Conservation (phyloP, 1,139 yeast species). For the Taphrina wiesneri region DNA sequence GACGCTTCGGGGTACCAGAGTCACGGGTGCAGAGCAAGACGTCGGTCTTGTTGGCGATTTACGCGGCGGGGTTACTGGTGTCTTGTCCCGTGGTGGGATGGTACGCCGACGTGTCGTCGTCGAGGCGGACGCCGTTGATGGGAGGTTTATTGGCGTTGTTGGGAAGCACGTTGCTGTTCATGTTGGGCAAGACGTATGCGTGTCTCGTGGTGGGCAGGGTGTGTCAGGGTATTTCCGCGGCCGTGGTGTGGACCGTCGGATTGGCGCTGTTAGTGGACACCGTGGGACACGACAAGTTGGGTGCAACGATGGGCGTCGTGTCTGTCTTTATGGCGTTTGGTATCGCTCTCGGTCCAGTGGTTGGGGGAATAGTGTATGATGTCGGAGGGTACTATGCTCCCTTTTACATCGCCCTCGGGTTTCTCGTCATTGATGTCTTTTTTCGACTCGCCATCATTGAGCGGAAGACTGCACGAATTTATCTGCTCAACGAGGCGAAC, state of each 20-base stretch:
- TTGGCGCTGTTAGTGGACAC: slow-evolving; percentile 47
- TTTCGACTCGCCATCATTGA: slow-evolving; percentile 46
- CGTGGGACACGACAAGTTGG: slow-evolving; percentile 41
- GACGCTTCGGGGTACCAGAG: slow-evolving; percentile 43
- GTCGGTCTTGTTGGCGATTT: slow-evolving; percentile 45
- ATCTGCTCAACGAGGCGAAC: neutral
- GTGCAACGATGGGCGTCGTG: slow-evolving; percentile 41
- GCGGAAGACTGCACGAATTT: slow-evolving; percentile 17
- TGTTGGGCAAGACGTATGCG: slow-evolving; percentile 42
- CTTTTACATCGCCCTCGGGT: slow-evolving; percentile 45
- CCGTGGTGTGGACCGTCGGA: slow-evolving; percentile 49
- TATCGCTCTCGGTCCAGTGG: slow-evolving; percentile 45
- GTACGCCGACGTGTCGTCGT: slow-evolving; percentile 42
- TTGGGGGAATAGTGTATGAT: slow-evolving; percentile 48
- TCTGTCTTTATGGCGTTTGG: slow-evolving; percentile 44
- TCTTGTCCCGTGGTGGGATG: slow-evolving; percentile 45
- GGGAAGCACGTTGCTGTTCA: slow-evolving; percentile 44
- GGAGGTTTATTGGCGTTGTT: slow-evolving; percentile 44
- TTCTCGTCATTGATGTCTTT: slow-evolving; percentile 44
- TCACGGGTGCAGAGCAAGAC: slow-evolving; percentile 44
- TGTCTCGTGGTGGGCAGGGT: slow-evolving; percentile 45
- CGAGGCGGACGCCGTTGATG: slow-evolving; percentile 44
- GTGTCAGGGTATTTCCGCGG: slow-evolving; percentile 47
- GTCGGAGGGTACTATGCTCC: slow-evolving; percentile 46
- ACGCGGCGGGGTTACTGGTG: slow-evolving; percentile 46